Base-by-base conservation (phyloP, 208 protist genomes). In the Crithidia brevicula region DNA sequence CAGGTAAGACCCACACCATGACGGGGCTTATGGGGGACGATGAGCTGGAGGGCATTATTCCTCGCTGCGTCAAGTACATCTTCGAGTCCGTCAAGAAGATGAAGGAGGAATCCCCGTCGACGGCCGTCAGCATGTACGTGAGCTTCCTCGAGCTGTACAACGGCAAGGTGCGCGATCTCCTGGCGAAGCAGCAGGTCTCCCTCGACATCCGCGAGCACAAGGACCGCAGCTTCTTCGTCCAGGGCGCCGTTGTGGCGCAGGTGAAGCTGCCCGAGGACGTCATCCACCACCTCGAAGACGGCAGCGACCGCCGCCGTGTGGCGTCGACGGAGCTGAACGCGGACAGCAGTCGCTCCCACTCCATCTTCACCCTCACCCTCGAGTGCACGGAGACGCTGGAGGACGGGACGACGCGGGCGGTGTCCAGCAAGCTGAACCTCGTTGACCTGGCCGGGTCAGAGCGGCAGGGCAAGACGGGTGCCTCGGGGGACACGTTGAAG, bases 1-100 rank as follows among this genome's bases (percentile, higher is more conserved):
- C 82, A n/a, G 96, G 96, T 46, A 98, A 98, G 86, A 98, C 93
- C 25, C 93, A 97, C 85, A 98, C 94, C 30, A 97, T 98, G 89
- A 92, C 81, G 8, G 91, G 91, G 50, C 74, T 81, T 53, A 78
- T 94, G 60, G 82, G 66, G 4, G 76, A 91, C 59, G 56, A 70
- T 4, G 79, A 88, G 52, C 22, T 88, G 25, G 72, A 92, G 61
- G 91, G 91, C 7, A 66, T 96, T 50, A 93, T 89, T 34, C 91
- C 91, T 4, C 86, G 91, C 31, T 90, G 84, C 60, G 86, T 96
- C 43, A 72, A 67, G 47, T 79, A 96, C 76, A 85, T 96, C 28
- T 96, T 96, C 58, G 57, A 85, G 42, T 78, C 60, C 13, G 86
- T 94, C 18, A 77, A 82, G 69, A 76, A 71, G 38, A 75, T 81